These are phyloP conservation scores for Ogataea minuta DNA, from an alignment of 805 yeast species.

Conservation along the genomic window DNA sequence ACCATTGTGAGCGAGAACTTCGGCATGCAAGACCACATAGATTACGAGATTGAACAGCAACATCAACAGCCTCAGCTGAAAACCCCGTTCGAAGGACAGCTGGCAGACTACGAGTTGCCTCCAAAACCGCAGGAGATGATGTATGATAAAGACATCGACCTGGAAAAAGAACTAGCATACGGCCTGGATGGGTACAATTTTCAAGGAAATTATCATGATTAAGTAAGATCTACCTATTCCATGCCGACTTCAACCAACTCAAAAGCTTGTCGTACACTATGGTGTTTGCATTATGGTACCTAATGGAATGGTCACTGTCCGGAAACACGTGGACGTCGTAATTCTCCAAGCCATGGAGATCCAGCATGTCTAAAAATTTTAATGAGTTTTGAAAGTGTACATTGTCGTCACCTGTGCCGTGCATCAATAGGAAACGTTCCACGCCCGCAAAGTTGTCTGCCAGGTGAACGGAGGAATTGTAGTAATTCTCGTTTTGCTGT, in stretches of 20 bases:
- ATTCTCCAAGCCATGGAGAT: slow-evolving; percentile 74
- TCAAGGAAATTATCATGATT: slow-evolving; percentile 6
- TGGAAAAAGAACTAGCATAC: slow-evolving; percentile 66
- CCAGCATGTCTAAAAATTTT: slow-evolving; percentile 71
- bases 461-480: slow-evolving; percentile 52
- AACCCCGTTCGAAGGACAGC: slow-evolving; percentile 46
- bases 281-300: slow-evolving; percentile 68
- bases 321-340: slow-evolving; percentile 79
- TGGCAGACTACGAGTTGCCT: slow-evolving; percentile 52
- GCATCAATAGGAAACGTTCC: slow-evolving; percentile 80
- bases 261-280: slow-evolving; percentile 68
- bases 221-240: slow-evolving; percentile 28
- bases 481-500: slow-evolving; percentile 57
- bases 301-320: slow-evolving; percentile 73
- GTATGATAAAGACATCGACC: slow-evolving; percentile 37
- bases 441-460: slow-evolving; percentile 53
- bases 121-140: slow-evolving; percentile 60
- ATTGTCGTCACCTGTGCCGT: slow-evolving; percentile 96
- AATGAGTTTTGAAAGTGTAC: slow-evolving; percentile 92
- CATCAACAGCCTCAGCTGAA: slow-evolving; percentile 29
- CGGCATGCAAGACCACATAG: slow-evolving; percentile 24
- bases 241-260: slow-evolving; percentile 64
- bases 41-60: slow-evolving; percentile 20
- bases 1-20: slow-evolving; percentile 34
- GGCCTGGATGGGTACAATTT: slow-evolving; percentile 55